phyloP scores from a whole-genome alignment of 345 rosid species.

The Populus tremula region DNA sequence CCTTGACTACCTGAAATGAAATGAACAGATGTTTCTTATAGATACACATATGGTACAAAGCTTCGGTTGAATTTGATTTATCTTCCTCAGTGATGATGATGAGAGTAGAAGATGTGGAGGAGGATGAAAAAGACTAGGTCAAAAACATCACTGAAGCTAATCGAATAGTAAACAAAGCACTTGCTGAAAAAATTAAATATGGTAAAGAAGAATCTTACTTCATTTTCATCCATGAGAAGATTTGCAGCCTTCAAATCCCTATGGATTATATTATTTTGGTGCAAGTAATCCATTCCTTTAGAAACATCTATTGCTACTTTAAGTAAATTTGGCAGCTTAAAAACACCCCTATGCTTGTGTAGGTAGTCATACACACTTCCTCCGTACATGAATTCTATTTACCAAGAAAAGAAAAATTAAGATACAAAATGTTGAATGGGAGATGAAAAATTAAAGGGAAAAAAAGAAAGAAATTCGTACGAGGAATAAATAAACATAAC shows the following conservation, averaged over 20 bases:
- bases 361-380: conserved; percentile 99
- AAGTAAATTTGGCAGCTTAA: conserved; percentile 82
- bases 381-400: conserved; percentile 84
- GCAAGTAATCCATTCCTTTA: conserved; percentile 98
- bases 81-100: neutral
- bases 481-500: neutral
- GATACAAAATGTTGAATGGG: conserved; percentile 1
- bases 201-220: conserved; percentile 44
- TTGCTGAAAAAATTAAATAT: neutral
- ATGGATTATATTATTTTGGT: conserved; percentile 91
- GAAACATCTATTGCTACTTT: conserved; percentile 91
- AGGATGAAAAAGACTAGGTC: neutral
- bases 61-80: neutral
- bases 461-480: neutral
- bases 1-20: conserved; percentile 74
- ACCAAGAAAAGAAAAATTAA: neutral
- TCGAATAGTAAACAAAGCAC: neutral
- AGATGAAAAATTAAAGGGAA: conserved; percentile 5
- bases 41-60: neutral
- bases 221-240: conserved; percentile 96
- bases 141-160: neutral
- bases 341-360: conserved; percentile 85
- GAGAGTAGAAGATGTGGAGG: neutral
- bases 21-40: neutral
- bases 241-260: conserved; percentile 96